Evolutionary conservation across 1,284 basidiomycete genomes (phyloP).

Genomic region (Kalmanozyma brasiliensis): DNA sequence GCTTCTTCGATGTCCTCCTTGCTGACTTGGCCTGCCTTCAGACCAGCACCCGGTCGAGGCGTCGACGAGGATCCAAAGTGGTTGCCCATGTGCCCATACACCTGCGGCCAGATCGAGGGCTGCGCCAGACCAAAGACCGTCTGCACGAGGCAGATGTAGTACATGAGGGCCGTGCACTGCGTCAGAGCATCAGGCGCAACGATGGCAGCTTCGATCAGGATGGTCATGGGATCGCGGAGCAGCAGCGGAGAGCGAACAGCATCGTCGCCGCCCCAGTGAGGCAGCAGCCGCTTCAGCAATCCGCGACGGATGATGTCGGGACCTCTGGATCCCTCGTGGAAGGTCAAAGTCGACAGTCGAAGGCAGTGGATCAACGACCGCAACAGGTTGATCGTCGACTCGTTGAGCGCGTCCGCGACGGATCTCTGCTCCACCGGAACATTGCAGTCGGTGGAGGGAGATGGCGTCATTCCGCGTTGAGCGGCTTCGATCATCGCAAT

Average conservation of each 20-base stretch:
- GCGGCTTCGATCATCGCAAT: constrained; percentile 62
- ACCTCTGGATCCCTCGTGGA: constrained; percentile 36
- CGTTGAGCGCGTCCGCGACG: constrained; percentile 54
- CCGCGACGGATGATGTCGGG: constrained; percentile 59
- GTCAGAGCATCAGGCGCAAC: constrained; percentile 56
- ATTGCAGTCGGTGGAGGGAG: constrained; percentile 36
- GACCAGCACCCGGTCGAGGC: constrained; percentile 36
- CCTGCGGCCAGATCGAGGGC: constrained; percentile 62
- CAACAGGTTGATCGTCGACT: constrained; percentile 52
- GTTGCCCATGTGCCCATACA: constrained; percentile 39
- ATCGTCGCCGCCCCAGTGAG: constrained; percentile 65
- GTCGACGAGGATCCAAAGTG: constrained; percentile 25
- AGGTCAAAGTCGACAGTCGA: constrained; percentile 44
- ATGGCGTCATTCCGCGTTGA: constrained; percentile 57
- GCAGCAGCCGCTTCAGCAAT: constrained; percentile 63
- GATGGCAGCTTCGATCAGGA: constrained; percentile 64
- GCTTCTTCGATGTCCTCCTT: constrained; percentile 49
- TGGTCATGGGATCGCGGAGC: constrained; percentile 63
- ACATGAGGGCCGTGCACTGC: constrained; percentile 66
- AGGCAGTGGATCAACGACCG: constrained; percentile 57
- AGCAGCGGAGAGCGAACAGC: constrained; percentile 62
- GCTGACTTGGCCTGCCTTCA: constrained; percentile 34
- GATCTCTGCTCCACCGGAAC: constrained; percentile 29
- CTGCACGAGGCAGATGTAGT: constrained; percentile 65
- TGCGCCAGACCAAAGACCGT: constrained; percentile 66